Evolutionary conservation across 2,329 filamentous ascomycete genomes (phyloP).

Genomic region (Colletotrichum navitas): DNA sequence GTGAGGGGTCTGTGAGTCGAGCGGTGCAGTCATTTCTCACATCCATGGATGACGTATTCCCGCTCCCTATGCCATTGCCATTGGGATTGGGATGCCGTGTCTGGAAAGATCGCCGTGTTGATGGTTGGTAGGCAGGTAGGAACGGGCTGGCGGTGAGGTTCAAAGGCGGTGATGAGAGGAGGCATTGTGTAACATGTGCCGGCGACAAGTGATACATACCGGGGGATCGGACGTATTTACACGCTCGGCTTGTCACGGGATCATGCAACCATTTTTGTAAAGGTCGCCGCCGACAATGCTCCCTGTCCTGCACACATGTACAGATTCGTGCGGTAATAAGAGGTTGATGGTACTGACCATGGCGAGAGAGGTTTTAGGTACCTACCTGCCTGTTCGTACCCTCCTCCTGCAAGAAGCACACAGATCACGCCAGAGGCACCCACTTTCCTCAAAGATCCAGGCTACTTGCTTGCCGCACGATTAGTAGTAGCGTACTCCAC

Average conservation of each 20-base stretch:
- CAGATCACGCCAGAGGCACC: not conserved
- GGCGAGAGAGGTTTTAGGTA: not conserved
- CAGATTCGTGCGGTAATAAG: not conserved
- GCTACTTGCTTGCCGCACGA: not conserved
- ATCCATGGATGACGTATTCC: constrained; percentile 20
- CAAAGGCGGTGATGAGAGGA: constrained; percentile 5
- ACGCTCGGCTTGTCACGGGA: not conserved
- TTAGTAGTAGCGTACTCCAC: not conserved
- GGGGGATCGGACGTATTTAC: not conserved
- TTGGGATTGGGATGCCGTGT: not conserved
- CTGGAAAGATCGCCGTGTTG: not conserved
- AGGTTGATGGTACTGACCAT: not conserved
- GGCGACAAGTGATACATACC: not conserved
- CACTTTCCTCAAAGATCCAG: constrained; percentile 19
- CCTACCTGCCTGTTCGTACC: not conserved
- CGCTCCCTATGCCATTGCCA: not conserved
- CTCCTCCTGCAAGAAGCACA: not conserved
- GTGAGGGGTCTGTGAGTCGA: constrained; percentile 10
- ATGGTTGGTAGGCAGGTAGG: not conserved
- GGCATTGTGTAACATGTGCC: constrained; percentile 14
- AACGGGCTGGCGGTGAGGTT: not conserved
- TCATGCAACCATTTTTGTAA: not conserved
- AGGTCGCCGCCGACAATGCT: not conserved
- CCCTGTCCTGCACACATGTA: not conserved
- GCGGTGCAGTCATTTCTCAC: constrained; percentile 29